phyloP scores from a whole-genome alignment of 2,329 filamentous ascomycete species.

The Aureobasidium lini region DNA sequence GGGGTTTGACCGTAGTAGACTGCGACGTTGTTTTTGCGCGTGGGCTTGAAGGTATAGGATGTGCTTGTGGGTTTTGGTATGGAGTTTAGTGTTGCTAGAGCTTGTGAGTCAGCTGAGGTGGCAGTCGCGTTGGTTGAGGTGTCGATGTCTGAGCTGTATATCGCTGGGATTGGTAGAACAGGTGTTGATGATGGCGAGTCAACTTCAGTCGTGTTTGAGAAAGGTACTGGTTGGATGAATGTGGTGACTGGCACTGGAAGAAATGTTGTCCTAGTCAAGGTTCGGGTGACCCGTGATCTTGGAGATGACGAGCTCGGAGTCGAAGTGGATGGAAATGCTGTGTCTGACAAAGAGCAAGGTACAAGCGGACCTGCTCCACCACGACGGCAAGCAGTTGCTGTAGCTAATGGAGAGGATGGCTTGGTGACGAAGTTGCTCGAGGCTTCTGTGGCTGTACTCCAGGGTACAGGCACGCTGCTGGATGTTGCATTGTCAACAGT shows the following conservation, averaged over 20 bases:
- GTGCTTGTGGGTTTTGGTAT: background rate
- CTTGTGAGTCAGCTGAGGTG: background rate
- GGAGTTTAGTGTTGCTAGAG: background rate
- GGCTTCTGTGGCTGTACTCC: background rate
- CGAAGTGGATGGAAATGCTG: background rate
- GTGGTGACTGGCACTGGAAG: background rate
- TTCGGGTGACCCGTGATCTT: background rate
- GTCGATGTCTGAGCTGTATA: background rate
- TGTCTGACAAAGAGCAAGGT: background rate
- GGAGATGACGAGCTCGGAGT: background rate
- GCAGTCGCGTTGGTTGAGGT: background rate
- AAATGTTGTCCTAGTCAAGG: background rate
- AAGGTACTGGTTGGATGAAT: background rate
- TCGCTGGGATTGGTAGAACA: background rate
- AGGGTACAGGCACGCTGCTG: background rate
- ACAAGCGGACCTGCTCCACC: background rate
- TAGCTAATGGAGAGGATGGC: background rate
- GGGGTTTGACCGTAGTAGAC: slow-evolving; percentile 28
- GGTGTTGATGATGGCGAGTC: background rate
- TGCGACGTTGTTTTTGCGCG: slow-evolving; percentile 23
- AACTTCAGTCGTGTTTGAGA: background rate
- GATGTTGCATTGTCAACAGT: background rate
- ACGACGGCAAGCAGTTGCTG: background rate
- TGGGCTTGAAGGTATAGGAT: slow-evolving; percentile 23
- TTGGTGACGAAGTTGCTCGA: background rate